Evolutionary conservation across 257 asterid species (phyloP), one percentile per base, ranked within the genome.

Genomic region (Thymus quinquecostatus): DNA sequence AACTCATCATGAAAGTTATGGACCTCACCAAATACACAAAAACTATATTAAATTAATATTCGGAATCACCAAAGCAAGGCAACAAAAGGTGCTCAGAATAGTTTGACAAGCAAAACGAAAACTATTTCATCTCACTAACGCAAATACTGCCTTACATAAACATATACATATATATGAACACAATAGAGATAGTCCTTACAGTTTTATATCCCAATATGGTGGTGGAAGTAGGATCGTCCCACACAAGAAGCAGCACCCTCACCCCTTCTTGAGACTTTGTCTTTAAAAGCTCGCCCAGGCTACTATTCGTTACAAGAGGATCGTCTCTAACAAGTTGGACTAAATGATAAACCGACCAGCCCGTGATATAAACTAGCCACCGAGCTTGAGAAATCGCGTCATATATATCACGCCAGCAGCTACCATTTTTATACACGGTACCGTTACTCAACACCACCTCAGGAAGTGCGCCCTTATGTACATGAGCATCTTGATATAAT

Each of bases 171-270:
- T 36, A 36, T 8, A 60, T 54, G n/a, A 69, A 29, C 65, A 54
- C 30, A 73, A 34, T 21, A 68, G 53, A 51, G 69, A 49, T 9
- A 57, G 8, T 77, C 58, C 96, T 89, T 85, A 93, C 98, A 69
- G 95, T 86, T 89, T 76, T 87, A 60, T 82, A 93, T 67, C 98
- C 98, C 80, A 91, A 82, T 45, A 93, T 83, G 81, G 86, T 87
- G 51, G 87, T 84, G 1, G 98, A 93, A 32, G 98, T 93, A 33
- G 98, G 98, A 82, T 93, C 96, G 64, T 93, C 98, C 97, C 98
- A 93, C 27, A 93, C 82, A 2, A 93, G 96, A 57, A 93, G 91
- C 77, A 93, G 59, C 38, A 93, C 95, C 69, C 97, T 84, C 66
- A 93, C 97, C 38, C 97, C 98, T 82, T 93, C 98, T 69, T 91